Evolutionary conservation across 179 eudicot genomes (phyloP), one percentile per base, ranked within the genome.

Genomic region (Beta macrorhiza): DNA sequence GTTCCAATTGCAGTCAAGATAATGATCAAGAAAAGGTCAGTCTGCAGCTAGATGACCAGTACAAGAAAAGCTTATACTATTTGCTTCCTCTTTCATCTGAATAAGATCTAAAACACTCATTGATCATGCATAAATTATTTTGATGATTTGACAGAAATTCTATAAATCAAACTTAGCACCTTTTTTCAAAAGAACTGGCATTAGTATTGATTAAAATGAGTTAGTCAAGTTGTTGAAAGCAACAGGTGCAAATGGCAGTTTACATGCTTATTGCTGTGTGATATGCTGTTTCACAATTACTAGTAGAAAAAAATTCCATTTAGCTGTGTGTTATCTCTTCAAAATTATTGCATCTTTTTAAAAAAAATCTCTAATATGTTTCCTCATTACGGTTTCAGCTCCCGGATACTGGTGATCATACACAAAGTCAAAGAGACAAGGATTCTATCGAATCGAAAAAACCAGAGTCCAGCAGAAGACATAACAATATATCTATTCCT

Each of bases 11-110:
- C 82, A 83, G 72, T 58, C 56, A 62, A 13, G 85, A 78, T 79
- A 61, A 82, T 81, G 72, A 64, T 70, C 86, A 75, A 79, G 82
- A 63, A 81, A 86, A 81, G 86, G 88, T 87, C 82, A 88, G 89
- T 80, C 81, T 61, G 75, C 55, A 75, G 75, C 73, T 87, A 68
- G 78, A 79, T 80, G 58, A 70, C 69, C 52, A 25, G 53, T 49
- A 49, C 53, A 49, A 63, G 79, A 76, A 15, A 88, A 85, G 82
- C 85, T 80, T 75, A 70, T 53, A 44, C 72, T 80, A 37, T 75
- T 7, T 47, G 32, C 51, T 75, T 25, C 49, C 72, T 13, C 49
- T 83, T 76, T 67, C 73, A 55, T 13, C 44, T 51, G 20, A 53
- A n/a, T 22, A 20, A 17, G 67, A 12, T 12, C 25, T 74, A 45